Percentiles rank a stretch among this genome's conserved stretches.
These are phyloP conservation scores for Cicer arietinum DNA, from an alignment of 306 rosid species.

Conservation along the genomic window DNA sequence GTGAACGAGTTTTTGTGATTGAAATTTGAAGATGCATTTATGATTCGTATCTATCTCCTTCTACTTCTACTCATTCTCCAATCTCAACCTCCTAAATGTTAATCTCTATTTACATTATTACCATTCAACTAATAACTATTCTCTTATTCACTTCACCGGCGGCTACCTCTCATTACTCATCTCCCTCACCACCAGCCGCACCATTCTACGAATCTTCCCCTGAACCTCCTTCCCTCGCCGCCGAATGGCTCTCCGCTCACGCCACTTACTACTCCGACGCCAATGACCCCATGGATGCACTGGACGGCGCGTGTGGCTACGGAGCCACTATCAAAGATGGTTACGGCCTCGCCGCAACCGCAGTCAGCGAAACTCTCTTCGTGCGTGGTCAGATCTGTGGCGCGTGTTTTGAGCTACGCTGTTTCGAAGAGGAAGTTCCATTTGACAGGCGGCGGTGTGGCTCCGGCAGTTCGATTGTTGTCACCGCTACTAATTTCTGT, in stretches of 20 bases:
- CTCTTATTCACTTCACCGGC: slow-evolving; percentile 43
- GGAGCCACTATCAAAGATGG: slow-evolving; percentile 59
- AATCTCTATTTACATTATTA: background rate
- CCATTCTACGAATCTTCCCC: slow-evolving; percentile 32
- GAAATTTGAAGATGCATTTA: background rate
- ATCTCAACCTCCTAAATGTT: slow-evolving; percentile 37
- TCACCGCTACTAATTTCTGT: slow-evolving; percentile 83
- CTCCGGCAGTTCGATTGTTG: slow-evolving; percentile 63
- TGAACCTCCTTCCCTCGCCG: slow-evolving; percentile 31
- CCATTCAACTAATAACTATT: slow-evolving; percentile 8
- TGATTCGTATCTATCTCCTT: background rate
- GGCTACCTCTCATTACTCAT: slow-evolving; percentile 48
- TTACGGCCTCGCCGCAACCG: slow-evolving; percentile 62
- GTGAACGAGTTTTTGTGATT: background rate
- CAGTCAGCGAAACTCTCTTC: slow-evolving; percentile 72
- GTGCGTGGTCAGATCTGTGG: slow-evolving; percentile 97
- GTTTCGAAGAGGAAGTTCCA: slow-evolving; percentile 54
- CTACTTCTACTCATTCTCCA: background rate
- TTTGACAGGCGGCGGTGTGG: slow-evolving; percentile 88
- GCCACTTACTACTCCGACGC: slow-evolving; percentile 80
- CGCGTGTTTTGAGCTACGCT: slow-evolving; percentile 80
- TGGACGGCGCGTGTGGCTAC: slow-evolving; percentile 91
- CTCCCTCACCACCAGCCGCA: slow-evolving; percentile 49
- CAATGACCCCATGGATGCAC: slow-evolving; percentile 57
- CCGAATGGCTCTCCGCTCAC: slow-evolving; percentile 76